Evolutionary conservation across 139 green algal genomes (phyloP).

Genomic region (Zygnema cylindricum): DNA sequence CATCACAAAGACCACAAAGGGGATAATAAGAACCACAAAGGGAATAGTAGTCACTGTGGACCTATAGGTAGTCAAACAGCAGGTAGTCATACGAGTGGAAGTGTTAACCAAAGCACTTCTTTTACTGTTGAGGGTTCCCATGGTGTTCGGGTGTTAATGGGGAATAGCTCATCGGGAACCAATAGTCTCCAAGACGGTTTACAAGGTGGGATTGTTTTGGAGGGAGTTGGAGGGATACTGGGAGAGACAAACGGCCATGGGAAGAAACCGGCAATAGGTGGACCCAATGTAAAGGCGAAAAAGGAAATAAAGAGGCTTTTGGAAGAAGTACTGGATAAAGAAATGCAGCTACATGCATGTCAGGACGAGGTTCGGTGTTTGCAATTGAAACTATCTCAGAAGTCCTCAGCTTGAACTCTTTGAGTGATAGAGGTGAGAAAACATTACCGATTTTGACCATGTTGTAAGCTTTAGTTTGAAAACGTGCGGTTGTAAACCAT

Average conservation of each 20-base stretch:
- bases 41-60: not conserved
- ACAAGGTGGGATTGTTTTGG: not conserved
- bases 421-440: no score
- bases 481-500: no score
- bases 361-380: not conserved
- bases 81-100: not conserved
- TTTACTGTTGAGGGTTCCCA: not conserved
- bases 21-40: not conserved
- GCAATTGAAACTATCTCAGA: no score
- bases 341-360: not conserved
- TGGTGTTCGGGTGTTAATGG: not conserved
- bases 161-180: not conserved
- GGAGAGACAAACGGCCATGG: not conserved
- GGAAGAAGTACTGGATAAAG: not conserved
- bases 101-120: not conserved
- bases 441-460: no score
- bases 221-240: not conserved
- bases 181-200: not conserved
- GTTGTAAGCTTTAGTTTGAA: no score
- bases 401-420: no score
- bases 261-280: not conserved
- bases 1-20: not conserved
- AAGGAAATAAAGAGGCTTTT: not conserved
- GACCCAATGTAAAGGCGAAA: not conserved
- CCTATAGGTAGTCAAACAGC: not conserved